Conservation (phyloP, 768 basidiomycete species). For the Lactifluus subvellereus region DNA sequence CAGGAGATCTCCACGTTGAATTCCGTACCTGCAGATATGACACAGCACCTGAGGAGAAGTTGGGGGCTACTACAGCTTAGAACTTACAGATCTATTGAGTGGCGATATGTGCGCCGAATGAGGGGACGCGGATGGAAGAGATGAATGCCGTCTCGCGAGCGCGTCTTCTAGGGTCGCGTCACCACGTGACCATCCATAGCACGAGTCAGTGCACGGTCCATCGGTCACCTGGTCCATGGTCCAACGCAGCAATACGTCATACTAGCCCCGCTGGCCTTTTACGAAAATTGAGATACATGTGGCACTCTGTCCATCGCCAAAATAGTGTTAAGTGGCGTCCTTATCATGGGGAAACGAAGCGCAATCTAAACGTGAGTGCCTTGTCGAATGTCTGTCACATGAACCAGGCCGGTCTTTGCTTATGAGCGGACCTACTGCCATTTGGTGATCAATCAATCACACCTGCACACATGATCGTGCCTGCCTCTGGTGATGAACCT, state of each 20-base stretch:
- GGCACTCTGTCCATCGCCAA: background rate
- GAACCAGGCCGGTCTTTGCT: too few relatives aligned
- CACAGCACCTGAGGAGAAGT: background rate
- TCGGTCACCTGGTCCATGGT: background rate
- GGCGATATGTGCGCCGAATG: background rate
- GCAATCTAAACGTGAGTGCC: too few relatives aligned
- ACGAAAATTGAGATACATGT: too few relatives aligned
- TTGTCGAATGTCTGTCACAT: background rate
- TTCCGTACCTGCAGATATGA: background rate
- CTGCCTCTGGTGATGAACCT: too few relatives aligned
- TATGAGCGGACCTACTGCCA: too few relatives aligned
- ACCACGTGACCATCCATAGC: background rate
- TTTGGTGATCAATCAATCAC: too few relatives aligned
- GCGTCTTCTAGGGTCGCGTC: background rate
- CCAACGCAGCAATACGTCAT: background rate
- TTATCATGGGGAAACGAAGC: background rate
- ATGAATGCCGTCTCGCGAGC: background rate
- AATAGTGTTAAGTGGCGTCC: background rate
- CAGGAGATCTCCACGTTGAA: background rate
- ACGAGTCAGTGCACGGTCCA: background rate
- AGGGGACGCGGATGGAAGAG: background rate
- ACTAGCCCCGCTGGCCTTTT: too few relatives aligned
- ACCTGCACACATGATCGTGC: too few relatives aligned
- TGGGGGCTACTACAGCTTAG: background rate
- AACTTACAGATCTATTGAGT: background rate